Base-by-base conservation (phyloP, 768 basidiomycete genomes). In the Collybia sordida region DNA sequence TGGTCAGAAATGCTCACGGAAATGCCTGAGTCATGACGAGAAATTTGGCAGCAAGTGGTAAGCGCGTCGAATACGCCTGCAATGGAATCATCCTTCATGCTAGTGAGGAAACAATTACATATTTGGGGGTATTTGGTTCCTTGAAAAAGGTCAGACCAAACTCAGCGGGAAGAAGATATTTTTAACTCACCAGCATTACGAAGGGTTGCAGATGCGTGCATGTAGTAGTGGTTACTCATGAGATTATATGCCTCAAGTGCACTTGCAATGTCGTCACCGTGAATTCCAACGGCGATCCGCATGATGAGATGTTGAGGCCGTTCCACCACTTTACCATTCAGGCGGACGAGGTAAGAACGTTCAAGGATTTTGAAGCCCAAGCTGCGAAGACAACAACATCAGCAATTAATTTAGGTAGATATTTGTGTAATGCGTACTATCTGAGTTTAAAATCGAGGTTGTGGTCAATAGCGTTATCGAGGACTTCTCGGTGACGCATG, bases 291-390 rank as follows among this genome's bases (percentile, higher is more conserved):
- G 38, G 96, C 92, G 51, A 99, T 97, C 68, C 97, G 94, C 97
- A 99, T 98, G 67, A 98, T 88, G 83, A 98, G 90, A 68, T 98
- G 96, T 61, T 98, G 97, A 24, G 96, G 96, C 31, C 96, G 86
- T 68, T 99, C 96, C 35, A 94, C 95, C 40, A 95, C 91, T 50
- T 90, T 89, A 36, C 93, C 93, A 64, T 96, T 82, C 71, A 98
- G 85, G 50, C 93, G 86, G 37, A 99, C 85, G 5, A 98, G 83
- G 69, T 99, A 99, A 2, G 95, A 97, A 27, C 95, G 89, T 71
- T 99, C 97, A 23, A 99, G 85, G 3, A 97, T 99, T 71, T 99
- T 99, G 84, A 98, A 98, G n/a, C 96, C 96, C 63, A 99, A 99
- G 72, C 90, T 92, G 35, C 7, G 23, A 22, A 44, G 2, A 42